Evolutionary conservation across 805 yeast species (phyloP), one percentile per base, ranked within the genome.

Genomic region (Tetrapisispora fleetii): DNA sequence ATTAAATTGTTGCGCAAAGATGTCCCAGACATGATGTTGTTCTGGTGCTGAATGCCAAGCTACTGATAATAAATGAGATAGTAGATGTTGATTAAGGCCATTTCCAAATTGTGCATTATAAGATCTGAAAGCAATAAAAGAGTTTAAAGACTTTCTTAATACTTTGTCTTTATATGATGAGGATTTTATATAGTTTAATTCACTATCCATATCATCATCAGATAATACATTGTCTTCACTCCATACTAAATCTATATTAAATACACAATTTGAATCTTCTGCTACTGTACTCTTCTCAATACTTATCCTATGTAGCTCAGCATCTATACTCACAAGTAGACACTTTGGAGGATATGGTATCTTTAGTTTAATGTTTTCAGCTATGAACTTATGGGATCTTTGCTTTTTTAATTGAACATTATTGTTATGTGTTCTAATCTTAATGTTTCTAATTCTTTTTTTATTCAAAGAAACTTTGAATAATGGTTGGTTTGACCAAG

Each of bases 1-100:
- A 54, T 58, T 58, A 54, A 54, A 57, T 52, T 57, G 58, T 51
- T 57, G 61, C 54, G 61, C 48, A 36, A 57, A 56, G 40, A 50
- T 27, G 52, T 52, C 55, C 56, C 56, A 54, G 35, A 43, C 38
- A 27, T 43, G 50, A 37, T 51, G 54, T 40, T 49, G 51, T 22
- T 51, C 50, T 33, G 49, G 48, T 38, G 54, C 45, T 37, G 52
- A 33, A 33, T 55, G 53, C 62, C 60, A 58, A 40, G 52, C 55
- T 27, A 50, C 45, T 14, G 63, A 54, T 2, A 58, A 48, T 24
- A 58, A 42, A 7, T 52, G 24, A 3, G 63, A 58, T 24, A 58
- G 46, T 17, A 49, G 48, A 42, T 52, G 53, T 48, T 58, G 62
- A 17, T 54, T 55, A 19, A 55, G 39, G 5, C 61, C 60, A 18